A percentile compares a stretch with the other conserved stretches of the same genome.
Evolutionary conservation across 495 filamentous ascomycete species (phyloP).

Genomic region (Podospora conica): DNA sequence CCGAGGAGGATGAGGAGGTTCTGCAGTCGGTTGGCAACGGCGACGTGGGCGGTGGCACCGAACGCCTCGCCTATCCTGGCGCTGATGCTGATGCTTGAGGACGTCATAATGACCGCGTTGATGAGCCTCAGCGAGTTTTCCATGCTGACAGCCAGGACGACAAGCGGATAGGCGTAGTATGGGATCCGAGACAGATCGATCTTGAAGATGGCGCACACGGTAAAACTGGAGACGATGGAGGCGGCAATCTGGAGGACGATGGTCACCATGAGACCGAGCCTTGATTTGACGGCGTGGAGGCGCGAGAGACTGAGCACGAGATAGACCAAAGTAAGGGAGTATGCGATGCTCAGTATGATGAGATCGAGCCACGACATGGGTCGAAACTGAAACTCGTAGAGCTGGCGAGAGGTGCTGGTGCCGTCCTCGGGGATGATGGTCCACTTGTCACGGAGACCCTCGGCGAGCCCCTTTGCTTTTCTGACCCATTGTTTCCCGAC

Average conservation of each 20-base stretch:
- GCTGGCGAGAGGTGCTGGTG: constrained; percentile 41
- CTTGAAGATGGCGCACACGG: constrained; percentile 55
- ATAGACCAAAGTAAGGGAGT: constrained; percentile 52
- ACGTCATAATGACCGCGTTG: constrained; percentile 60
- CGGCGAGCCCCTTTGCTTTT: constrained; percentile 43
- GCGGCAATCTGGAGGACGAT: constrained; percentile 58
- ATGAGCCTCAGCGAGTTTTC: constrained; percentile 70
- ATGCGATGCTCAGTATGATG: constrained; percentile 52
- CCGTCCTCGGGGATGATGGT: constrained; percentile 55
- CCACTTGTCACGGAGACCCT: constrained; percentile 43
- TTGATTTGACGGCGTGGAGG: constrained; percentile 61
- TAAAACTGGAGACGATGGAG: constrained; percentile 62
- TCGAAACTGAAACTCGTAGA: constrained; percentile 68
- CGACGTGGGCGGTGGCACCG: constrained; percentile 61
- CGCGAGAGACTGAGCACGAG: constrained; percentile 52
- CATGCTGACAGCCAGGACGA: constrained; percentile 63
- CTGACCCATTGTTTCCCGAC: constrained; percentile 55
- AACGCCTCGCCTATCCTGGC: constrained; percentile 59
- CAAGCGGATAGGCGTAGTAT: constrained; percentile 58
- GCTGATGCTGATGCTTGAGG: constrained; percentile 53
- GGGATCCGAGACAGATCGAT: constrained; percentile 57
- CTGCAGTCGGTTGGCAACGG: constrained; percentile 52
- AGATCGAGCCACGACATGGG: constrained; percentile 58
- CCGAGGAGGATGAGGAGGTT: constrained; percentile 53
- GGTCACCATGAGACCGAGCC: constrained; percentile 58